Conservation (phyloP, 768 basidiomycete genomes). For the Hygrocybe coccinea region DNA sequence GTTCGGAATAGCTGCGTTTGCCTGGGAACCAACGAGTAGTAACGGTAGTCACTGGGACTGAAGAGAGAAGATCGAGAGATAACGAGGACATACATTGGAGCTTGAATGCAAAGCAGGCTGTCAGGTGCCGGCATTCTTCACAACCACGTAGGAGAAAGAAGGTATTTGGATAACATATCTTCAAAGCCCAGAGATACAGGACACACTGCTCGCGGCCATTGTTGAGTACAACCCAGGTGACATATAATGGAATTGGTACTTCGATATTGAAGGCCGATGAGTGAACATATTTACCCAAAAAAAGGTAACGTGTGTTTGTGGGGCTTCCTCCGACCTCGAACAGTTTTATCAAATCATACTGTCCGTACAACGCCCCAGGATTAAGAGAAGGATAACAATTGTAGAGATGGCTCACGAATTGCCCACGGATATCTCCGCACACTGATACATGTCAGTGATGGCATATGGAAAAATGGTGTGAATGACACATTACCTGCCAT, state of each 20-base stretch:
- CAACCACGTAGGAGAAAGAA: conserved; percentile 95
- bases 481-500: conserved; percentile 98
- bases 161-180: conserved; percentile 99
- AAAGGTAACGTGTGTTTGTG: conserved; percentile 91
- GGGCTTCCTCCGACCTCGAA: conserved; percentile 94
- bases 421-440: conserved; percentile 97
- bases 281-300: conserved; percentile 89
- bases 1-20: conserved; percentile 98
- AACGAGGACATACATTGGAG: conserved; percentile 72
- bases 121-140: conserved; percentile 97
- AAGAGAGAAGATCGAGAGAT: conserved; percentile 1
- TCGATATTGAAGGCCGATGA: conserved; percentile 97
- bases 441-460: conserved; percentile 43
- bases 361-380: conserved; percentile 8
- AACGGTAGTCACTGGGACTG: not conserved
- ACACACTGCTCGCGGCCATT: conserved; percentile 66
- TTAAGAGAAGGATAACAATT: conserved; percentile 7
- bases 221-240: not conserved
- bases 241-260: conserved; percentile 37
- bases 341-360: conserved; percentile 94
- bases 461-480: no score
- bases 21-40: conserved; percentile 56
- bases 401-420: conserved; percentile 70
- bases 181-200: conserved; percentile 96
- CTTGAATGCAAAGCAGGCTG: conserved; percentile 99